Conservation (phyloP, 306 rosid species). For the Pyrus betulifolia region DNA sequence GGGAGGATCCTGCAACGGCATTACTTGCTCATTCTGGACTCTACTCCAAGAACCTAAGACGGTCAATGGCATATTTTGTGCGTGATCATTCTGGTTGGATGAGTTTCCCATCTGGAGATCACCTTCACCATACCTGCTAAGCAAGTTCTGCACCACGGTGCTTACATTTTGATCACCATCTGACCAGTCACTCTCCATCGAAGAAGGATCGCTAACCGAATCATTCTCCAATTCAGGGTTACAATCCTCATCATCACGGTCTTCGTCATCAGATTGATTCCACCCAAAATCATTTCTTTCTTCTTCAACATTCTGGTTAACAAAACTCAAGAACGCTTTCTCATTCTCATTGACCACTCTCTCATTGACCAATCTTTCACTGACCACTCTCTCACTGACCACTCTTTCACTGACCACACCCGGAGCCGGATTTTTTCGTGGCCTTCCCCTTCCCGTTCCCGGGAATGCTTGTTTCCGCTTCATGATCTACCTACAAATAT, state of each 20-base stretch:
- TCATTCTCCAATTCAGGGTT: not conserved
- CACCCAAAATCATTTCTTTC: not conserved
- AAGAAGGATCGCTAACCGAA: not conserved
- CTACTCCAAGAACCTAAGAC: not conserved
- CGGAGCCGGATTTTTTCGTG: not conserved
- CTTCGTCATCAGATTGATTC: not conserved
- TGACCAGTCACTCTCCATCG: not conserved
- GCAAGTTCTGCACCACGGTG: not conserved
- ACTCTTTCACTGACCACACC: not conserved
- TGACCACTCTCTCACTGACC: not conserved
- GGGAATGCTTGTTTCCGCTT: not conserved
- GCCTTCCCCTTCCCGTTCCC: not conserved
- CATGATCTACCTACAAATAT: not conserved
- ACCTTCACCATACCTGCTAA: not conserved
- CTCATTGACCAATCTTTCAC: not conserved
- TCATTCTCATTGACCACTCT: not conserved
- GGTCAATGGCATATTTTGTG: not conserved
- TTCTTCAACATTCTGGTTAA: not conserved
- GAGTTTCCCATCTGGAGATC: not conserved
- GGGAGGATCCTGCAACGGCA: constrained; percentile 23
- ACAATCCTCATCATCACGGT: not conserved
- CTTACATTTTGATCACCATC: not conserved
- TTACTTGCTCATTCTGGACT: constrained; percentile 30
- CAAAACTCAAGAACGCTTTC: not conserved
- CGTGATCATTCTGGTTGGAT: not conserved